Evolutionary conservation across 108 stramenopile genomes (phyloP).

Genomic region (Pseudonitzschia multiseries): DNA sequence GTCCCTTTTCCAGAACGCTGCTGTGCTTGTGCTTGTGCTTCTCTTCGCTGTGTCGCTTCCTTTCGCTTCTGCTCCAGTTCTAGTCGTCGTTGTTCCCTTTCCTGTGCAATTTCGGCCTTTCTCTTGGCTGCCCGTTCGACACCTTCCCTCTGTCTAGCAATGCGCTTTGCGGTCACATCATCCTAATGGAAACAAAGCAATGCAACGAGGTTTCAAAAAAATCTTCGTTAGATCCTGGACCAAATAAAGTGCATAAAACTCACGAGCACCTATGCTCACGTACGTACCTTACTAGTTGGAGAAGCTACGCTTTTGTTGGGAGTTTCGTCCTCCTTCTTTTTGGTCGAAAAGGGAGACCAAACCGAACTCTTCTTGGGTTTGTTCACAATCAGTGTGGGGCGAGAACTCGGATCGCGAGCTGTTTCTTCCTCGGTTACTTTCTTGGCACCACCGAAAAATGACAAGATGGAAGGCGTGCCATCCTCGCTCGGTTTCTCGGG

Average conservation of each 20-base stretch:
- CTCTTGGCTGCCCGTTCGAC: constrained; percentile 1
- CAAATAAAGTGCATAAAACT: not conserved
- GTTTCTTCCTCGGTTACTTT: constrained; percentile 2
- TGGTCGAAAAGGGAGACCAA: constrained; percentile 15
- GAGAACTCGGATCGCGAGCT: constrained; percentile 7
- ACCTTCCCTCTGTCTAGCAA: constrained; percentile 2
- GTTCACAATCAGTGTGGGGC: constrained; percentile 8
- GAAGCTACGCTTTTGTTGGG: not conserved
- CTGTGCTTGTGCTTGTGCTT: constrained; percentile 3
- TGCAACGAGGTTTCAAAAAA: not conserved
- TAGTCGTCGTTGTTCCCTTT: not conserved
- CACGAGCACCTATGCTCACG: not conserved
- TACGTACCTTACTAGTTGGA: not conserved
- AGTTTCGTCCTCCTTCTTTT: not conserved
- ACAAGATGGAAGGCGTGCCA: constrained; percentile 25
- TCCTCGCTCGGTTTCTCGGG: not conserved
- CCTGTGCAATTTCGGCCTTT: not conserved
- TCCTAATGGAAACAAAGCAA: not conserved
- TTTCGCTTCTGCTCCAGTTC: constrained; percentile 1
- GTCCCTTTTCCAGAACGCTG: not conserved
- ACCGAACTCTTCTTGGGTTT: not conserved
- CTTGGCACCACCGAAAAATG: constrained; percentile 27
- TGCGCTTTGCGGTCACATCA: not conserved
- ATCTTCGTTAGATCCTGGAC: not conserved
- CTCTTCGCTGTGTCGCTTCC: constrained; percentile 2